Conservation (phyloP, 805 yeast species). For the Zygoascus tannicola region DNA sequence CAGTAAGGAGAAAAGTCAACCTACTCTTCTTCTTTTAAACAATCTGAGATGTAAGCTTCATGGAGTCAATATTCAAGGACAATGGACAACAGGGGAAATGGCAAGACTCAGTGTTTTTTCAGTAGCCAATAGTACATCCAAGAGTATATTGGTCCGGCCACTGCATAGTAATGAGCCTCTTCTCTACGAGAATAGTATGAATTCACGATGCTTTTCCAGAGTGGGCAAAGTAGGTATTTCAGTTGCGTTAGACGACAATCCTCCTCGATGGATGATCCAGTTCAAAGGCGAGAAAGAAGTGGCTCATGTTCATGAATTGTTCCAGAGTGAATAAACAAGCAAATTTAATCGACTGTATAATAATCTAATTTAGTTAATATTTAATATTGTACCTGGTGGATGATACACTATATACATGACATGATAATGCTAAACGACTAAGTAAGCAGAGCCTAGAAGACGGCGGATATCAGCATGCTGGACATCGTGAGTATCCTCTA, state of each 20-base stretch:
- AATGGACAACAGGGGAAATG: slow-evolving; percentile 14
- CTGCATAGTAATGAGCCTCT: slow-evolving; percentile 5
- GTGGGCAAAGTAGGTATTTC: slow-evolving; percentile 16
- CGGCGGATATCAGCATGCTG: slow-evolving; percentile 83
- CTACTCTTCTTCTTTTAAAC: slow-evolving; percentile 16
- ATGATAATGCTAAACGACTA: too few species aligned
- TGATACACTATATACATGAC: too few species aligned
- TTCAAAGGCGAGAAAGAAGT: slow-evolving; percentile 24
- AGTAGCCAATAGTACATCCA: slow-evolving; percentile 8
- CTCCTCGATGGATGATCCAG: slow-evolving; percentile 21
- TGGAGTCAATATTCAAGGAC: slow-evolving; percentile 9
- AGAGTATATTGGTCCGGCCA: slow-evolving; percentile 10
- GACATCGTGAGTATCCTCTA: slow-evolving; percentile 98
- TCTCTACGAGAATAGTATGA: slow-evolving; percentile 8
- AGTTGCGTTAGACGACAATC: slow-evolving; percentile 6
- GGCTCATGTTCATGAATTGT: slow-evolving; percentile 15
- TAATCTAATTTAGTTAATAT: too few species aligned
- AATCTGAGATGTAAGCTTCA: slow-evolving; percentile 17
- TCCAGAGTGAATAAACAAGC: slow-evolving; percentile 3
- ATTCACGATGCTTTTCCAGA: slow-evolving; percentile 7
- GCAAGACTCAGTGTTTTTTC: slow-evolving; percentile 15
- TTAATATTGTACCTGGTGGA: too few species aligned
- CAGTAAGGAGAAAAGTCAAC: background rate
- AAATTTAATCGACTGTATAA: slow-evolving; percentile 1
- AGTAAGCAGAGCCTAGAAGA: slow-evolving; percentile 68